phyloP scores from a whole-genome alignment of 1,139 yeast genomes.

The Cylindricascospora bacillispora region DNA sequence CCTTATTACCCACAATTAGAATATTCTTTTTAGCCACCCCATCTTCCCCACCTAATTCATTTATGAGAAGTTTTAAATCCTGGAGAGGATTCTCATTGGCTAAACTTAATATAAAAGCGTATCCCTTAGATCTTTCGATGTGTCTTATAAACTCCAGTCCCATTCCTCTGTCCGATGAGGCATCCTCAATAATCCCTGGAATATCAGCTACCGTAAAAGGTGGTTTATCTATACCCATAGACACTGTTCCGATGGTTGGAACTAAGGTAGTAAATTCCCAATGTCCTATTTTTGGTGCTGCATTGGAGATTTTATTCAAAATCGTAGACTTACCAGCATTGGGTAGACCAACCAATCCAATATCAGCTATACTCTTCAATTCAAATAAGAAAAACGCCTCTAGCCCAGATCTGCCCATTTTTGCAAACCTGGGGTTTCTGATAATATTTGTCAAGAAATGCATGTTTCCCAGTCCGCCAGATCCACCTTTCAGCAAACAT shows the following conservation, averaged over 20 bases:
- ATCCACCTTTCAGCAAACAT: conserved; percentile 70
- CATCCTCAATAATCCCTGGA: conserved; percentile 89
- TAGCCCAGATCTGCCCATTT: conserved; percentile 60
- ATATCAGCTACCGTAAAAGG: conserved; percentile 94
- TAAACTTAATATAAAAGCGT: conserved; percentile 75
- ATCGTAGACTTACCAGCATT: conserved; percentile 94
- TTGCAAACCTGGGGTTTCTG: conserved; percentile 82
- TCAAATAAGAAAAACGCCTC: conserved; percentile 65
- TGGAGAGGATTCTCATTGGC: conserved; percentile 48
- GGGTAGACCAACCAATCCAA: conserved; percentile 90
- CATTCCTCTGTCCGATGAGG: conserved; percentile 76
- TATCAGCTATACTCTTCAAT: conserved; percentile 75
- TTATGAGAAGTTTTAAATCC: conserved; percentile 48
- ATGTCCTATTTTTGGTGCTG: conserved; percentile 85
- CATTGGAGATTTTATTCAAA: conserved; percentile 76
- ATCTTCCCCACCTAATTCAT: conserved; percentile 62
- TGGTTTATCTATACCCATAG: conserved; percentile 48
- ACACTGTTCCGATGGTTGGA: conserved; percentile 85
- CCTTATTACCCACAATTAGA: conserved; percentile 81
- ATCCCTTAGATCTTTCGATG: conserved; percentile 79
- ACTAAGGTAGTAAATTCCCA: conserved; percentile 94
- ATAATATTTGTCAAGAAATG: conserved; percentile 75
- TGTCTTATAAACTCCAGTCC: conserved; percentile 88
- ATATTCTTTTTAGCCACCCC: conserved; percentile 37
- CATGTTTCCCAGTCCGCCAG: conserved; percentile 94